phyloP scores from a whole-genome alignment of 202 grass and related monocot genomes.

The Setaria italica region DNA sequence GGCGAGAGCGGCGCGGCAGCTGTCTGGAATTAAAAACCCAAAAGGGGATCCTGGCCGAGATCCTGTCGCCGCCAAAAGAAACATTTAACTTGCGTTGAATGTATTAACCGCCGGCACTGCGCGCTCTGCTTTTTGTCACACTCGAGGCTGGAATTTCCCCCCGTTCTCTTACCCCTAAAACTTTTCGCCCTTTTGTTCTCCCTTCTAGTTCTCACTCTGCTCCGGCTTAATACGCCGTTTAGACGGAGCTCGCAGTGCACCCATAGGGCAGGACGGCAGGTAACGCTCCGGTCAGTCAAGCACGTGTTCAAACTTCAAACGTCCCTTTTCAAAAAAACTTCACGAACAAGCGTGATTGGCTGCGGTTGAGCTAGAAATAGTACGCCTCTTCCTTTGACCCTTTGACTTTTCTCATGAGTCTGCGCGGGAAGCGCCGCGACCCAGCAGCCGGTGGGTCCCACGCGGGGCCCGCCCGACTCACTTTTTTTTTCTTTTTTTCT shows the following conservation, averaged over 20 bases:
- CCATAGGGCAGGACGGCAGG: too few relatives aligned
- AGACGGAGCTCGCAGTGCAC: background rate
- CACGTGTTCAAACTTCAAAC: background rate
- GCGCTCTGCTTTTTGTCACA: background rate
- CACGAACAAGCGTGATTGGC: background rate
- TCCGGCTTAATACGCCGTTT: background rate
- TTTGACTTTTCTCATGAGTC: too few relatives aligned
- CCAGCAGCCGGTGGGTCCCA: too few relatives aligned
- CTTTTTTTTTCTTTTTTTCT: too few relatives aligned
- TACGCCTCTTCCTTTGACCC: background rate
- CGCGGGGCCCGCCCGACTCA: too few relatives aligned
- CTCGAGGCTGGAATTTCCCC: constrained; percentile 8
- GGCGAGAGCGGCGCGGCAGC: background rate
- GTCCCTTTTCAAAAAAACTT: background rate
- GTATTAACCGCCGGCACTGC: constrained; percentile 9
- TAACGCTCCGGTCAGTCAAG: too few relatives aligned
- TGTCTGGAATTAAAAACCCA: constrained; percentile 40
- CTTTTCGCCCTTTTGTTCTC: background rate
- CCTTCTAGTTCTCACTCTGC: background rate
- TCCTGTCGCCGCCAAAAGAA: constrained; percentile 48
- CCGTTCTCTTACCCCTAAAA: background rate
- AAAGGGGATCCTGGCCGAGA: constrained; percentile 24
- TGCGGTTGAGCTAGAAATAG: too few relatives aligned
- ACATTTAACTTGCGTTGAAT: background rate
- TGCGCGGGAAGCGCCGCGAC: too few relatives aligned